These are phyloP conservation scores for Pythium sp. DNA, from an alignment of 352 stramenopile genomes.

Conservation along the genomic window DNA sequence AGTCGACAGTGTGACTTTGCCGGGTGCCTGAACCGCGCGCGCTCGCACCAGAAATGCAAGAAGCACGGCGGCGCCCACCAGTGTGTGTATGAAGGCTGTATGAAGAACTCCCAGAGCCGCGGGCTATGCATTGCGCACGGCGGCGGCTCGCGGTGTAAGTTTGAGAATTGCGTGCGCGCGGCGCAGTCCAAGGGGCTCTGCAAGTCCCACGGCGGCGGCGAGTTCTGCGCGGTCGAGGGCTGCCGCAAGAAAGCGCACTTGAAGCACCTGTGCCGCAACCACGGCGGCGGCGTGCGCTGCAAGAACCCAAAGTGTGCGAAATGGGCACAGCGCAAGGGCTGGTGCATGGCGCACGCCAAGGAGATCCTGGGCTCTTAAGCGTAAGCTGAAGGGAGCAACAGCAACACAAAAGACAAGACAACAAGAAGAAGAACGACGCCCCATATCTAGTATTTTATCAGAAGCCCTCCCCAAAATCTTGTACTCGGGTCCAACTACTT, in stretches of 20 bases:
- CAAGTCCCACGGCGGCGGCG: conserved; percentile 80
- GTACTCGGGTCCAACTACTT: background rate
- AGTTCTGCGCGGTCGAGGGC: conserved; percentile 78
- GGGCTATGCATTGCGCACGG: conserved; percentile 84
- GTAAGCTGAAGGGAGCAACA: background rate
- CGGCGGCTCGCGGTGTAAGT: conserved; percentile 74
- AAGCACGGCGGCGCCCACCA: conserved; percentile 86
- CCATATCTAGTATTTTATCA: conserved; percentile 16
- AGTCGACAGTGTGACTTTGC: conserved; percentile 71
- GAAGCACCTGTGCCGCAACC: conserved; percentile 83
- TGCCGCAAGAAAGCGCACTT: conserved; percentile 87
- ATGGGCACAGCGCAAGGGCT: conserved; percentile 85
- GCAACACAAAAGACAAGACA: conserved; percentile 3
- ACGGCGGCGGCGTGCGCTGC: conserved; percentile 81
- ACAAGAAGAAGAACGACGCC: background rate
- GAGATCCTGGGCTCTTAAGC: conserved; percentile 48
- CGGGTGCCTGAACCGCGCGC: conserved; percentile 73
- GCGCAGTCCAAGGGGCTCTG: conserved; percentile 86
- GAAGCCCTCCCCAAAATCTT: background rate
- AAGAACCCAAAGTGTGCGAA: conserved; percentile 80
- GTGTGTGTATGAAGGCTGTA: conserved; percentile 80
- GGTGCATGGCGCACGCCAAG: conserved; percentile 88
- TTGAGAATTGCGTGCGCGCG: conserved; percentile 73
- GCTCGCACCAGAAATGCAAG: conserved; percentile 87
- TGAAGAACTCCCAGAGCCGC: conserved; percentile 87